Evolutionary conservation across 768 basidiomycete genomes (phyloP), one percentile per base, ranked within the genome.

Genomic region (Macrolepiota fuliginosa): DNA sequence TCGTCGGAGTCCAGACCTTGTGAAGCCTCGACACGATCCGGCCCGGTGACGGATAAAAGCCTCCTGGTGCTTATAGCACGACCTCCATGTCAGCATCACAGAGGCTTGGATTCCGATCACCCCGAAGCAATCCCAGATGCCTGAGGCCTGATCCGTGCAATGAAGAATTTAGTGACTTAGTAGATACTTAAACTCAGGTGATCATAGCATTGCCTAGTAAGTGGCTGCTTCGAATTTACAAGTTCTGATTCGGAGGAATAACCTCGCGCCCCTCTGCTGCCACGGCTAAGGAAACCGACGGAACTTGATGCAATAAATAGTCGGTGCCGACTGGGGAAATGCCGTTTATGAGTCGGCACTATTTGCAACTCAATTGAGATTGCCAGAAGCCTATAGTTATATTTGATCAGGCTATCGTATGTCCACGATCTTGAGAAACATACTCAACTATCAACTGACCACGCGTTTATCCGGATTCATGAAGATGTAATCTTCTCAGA

Each of bases 311-410:
- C 22, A 25, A 25, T 54, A 40, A 37, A 25, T 24, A 5, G 45
- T 57, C 56, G 56, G 56, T 57, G n/a, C 56, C 56, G 56, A 57
- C 45, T 24, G 32, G 42, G 45, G 39, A 32, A 57, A 57, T 40
- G 27, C 39, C 24, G 27, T 17, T 19, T 47, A 5, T 19, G 45
- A 7, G 27, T 49, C 7, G 22, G 36, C 32, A 17, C 9, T 35
- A 53, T 35, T n/a, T 53, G 51, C 29, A 35, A n/a, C 36, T 54
- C 36, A 39, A 32, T 32, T 32, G 29, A 37, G 53, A 54, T 54
- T 37, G 37, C 19, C 53, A 45, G 42, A 45, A 45, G 17, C 29
- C 7, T 32, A 32, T 42, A n/a, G 40, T 13, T 42, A 42, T 42
- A n/a, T 42, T 4, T 42, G n/a, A 3, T 13, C 40, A 42, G n/a